Percentiles rank a stretch among this genome's conserved stretches.
Conservation (phyloP, 306 rosid species). For the Cicer pinnatifidum region DNA sequence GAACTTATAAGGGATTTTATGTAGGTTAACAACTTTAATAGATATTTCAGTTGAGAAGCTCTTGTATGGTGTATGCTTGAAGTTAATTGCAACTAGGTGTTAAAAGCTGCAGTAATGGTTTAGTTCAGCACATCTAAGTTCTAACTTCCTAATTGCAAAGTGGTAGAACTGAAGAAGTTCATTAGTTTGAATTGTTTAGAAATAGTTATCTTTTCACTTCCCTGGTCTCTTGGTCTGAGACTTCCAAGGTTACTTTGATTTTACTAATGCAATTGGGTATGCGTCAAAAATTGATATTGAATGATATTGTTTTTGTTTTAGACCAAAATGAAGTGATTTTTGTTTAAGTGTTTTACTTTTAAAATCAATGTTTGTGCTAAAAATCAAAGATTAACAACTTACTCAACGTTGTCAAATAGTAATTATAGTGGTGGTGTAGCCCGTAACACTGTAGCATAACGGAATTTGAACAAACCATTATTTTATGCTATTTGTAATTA, state of each 20-base stretch:
- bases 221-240: background rate
- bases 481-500: too few species aligned
- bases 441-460: too few species aligned
- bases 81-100: background rate
- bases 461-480: too few species aligned
- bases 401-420: too few species aligned
- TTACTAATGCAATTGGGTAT: background rate
- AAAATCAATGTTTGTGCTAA: background rate
- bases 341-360: background rate
- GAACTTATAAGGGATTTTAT: background rate
- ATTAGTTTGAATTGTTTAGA: conserved; percentile 11
- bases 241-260: background rate
- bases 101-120: background rate
- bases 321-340: background rate
- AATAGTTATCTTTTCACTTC: conserved; percentile 1
- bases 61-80: background rate
- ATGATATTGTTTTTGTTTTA: background rate
- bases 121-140: conserved; percentile 15
- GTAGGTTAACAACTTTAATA: background rate
- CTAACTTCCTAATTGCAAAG: conserved; percentile 13
- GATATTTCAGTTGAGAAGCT: conserved; percentile 1
- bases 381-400: background rate
- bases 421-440: too few species aligned
- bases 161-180: background rate
- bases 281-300: background rate